These are phyloP conservation scores for Mycosphaerelloides madeirae DNA, from an alignment of 2,329 filamentous ascomycete genomes.

Conservation along the genomic window DNA sequence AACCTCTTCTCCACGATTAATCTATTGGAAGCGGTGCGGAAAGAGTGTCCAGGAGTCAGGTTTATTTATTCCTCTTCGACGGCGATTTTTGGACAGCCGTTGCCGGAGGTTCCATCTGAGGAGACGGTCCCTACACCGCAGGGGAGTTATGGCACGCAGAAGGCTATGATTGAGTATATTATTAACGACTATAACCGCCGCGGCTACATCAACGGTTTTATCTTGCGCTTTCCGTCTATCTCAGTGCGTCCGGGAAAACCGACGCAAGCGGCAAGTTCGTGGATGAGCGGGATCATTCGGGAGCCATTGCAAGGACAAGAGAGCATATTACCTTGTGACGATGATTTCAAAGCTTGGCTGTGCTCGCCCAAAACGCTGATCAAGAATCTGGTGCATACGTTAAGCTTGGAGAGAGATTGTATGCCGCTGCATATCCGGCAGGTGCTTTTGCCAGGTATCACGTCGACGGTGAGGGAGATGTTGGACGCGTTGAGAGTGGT, in stretches of 20 bases:
- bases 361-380: constrained; percentile 53
- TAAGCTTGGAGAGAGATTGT: constrained; percentile 46
- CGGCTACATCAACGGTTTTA: constrained; percentile 42
- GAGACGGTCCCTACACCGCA: constrained; percentile 45
- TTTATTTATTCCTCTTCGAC: constrained; percentile 48
- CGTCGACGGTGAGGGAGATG: constrained; percentile 53
- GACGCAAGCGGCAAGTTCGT: constrained; percentile 49
- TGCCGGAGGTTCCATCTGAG: constrained; percentile 41
- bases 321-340: constrained; percentile 49
- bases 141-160: constrained; percentile 49
- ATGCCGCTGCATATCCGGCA: constrained; percentile 48
- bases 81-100: constrained; percentile 47
- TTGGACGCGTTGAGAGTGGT: constrained; percentile 53
- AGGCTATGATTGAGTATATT: constrained; percentile 47
- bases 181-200: constrained; percentile 51
- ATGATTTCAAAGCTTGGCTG: constrained; percentile 54
- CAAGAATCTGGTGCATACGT: constrained; percentile 51
- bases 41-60: constrained; percentile 42
- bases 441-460: constrained; percentile 52
- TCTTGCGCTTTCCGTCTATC: constrained; percentile 49
- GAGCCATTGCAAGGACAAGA: constrained; percentile 48
- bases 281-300: constrained; percentile 51
- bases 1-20: constrained; percentile 48
- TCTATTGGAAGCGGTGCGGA: constrained; percentile 47
- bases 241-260: constrained; percentile 49